Conservation (phyloP, 148 eudicot genomes). For the Rhododendron kiyosumense region DNA sequence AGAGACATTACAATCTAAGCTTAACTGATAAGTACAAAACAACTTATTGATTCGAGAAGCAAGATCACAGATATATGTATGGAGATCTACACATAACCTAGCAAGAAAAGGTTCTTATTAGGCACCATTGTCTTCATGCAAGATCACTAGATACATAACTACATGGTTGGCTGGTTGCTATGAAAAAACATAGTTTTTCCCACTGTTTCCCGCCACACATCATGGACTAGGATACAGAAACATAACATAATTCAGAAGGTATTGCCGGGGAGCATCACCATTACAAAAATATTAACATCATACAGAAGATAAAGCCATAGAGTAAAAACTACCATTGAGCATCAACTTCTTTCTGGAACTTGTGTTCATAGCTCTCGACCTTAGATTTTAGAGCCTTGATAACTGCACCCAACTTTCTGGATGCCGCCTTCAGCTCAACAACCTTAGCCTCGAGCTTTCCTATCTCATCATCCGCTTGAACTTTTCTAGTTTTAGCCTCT, state of each 20-base stretch:
- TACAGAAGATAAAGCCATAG: not conserved
- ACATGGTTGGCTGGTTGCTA: not conserved
- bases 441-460: conserved; percentile 31
- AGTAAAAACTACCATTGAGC: conserved; percentile 42
- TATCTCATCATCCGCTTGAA: conserved; percentile 29
- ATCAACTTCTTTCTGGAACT: conserved; percentile 42
- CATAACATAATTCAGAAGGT: not conserved
- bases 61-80: not conserved
- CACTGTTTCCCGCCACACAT: no score
- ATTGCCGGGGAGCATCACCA: not conserved
- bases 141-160: not conserved
- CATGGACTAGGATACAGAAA: no score
- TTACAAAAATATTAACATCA: no score
- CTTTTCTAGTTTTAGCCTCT: conserved; percentile 30
- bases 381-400: conserved; percentile 30
- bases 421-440: conserved; percentile 30
- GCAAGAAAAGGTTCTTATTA: not conserved
- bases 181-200: not conserved
- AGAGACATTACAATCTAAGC: not conserved
- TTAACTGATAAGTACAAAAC: not conserved
- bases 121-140: not conserved
- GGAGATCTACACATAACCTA: not conserved
- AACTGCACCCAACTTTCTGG: conserved; percentile 21
- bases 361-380: conserved; percentile 31
- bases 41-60: not conserved